Conservation (phyloP, 768 basidiomycete species). For the Naganishia randhawae region DNA sequence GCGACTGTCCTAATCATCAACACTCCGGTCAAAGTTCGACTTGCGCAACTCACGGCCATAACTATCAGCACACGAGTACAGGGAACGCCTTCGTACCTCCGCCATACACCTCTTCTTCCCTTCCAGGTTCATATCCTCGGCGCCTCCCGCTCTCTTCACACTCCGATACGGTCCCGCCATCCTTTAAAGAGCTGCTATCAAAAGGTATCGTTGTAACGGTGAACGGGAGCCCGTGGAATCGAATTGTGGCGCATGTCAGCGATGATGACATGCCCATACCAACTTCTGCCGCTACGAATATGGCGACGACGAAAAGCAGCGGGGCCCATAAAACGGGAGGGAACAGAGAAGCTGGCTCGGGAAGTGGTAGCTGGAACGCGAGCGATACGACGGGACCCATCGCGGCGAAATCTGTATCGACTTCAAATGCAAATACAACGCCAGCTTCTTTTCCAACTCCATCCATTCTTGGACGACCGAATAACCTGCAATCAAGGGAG, state of each 20-base stretch:
- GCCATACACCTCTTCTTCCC: constrained; percentile 25
- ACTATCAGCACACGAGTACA: neutral
- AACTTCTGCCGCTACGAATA: neutral
- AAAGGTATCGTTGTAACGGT: constrained; percentile 49
- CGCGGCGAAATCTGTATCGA: neutral
- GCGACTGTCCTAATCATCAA: constrained; percentile 24
- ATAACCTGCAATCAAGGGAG: constrained; percentile 36
- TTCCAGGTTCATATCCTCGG: constrained; percentile 22
- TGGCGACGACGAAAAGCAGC: neutral
- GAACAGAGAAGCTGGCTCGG: neutral
- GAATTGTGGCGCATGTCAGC: constrained; percentile 48
- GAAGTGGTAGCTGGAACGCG: neutral
- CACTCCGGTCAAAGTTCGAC: neutral
- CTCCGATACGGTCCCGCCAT: constrained; percentile 23
- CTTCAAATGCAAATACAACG: neutral
- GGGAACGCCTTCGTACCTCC: neutral
- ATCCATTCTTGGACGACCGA: constrained; percentile 35
- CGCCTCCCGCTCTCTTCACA: constrained; percentile 18
- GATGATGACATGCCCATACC: constrained; percentile 33
- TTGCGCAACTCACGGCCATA: neutral
- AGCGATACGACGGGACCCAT: neutral
- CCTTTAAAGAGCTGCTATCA: constrained; percentile 47
- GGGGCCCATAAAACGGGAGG: neutral
- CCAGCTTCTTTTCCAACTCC: constrained; percentile 8
- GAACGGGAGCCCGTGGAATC: constrained; percentile 48